Evolutionary conservation across 73 alveolate genomes (phyloP).

Genomic region (Paramecium primaurelia): DNA sequence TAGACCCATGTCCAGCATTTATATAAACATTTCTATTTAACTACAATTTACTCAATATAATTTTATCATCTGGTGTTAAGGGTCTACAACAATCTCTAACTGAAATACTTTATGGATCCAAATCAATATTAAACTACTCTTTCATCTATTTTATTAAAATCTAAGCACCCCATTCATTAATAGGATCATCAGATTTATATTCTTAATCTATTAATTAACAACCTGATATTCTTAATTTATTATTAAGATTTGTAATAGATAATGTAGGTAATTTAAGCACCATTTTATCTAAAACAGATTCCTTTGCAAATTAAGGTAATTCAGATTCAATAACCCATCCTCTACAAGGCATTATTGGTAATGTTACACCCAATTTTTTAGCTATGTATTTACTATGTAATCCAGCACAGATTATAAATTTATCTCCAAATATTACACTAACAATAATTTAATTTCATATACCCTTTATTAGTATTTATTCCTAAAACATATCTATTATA

Average conservation of each 20-base stretch:
- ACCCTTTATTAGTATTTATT: neutral
- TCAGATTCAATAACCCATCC: slow-evolving; percentile 32
- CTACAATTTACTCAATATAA: neutral
- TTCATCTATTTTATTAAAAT: neutral
- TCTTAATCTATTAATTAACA: neutral
- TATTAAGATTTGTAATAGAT: neutral
- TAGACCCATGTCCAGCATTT: slow-evolving; percentile 30
- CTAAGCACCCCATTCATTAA: slow-evolving; percentile 22
- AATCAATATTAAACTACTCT: neutral
- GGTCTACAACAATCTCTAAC: slow-evolving; percentile 22
- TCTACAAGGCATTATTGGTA: slow-evolving; percentile 31
- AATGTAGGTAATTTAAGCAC: neutral
- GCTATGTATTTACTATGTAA: neutral
- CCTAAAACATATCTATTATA: neutral
- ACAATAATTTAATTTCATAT: neutral
- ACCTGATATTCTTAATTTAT: neutral
- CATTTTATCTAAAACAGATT: neutral
- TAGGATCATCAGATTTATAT: neutral
- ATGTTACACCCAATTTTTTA: neutral
- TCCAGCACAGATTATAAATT: neutral
- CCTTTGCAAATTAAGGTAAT: neutral
- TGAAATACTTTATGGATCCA: neutral
- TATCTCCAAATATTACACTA: neutral
- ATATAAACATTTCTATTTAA: neutral
- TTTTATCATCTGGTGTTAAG: slow-evolving; percentile 9